Conservation (phyloP, 139 green algal species). For the Micromonas pusilla region DNA sequence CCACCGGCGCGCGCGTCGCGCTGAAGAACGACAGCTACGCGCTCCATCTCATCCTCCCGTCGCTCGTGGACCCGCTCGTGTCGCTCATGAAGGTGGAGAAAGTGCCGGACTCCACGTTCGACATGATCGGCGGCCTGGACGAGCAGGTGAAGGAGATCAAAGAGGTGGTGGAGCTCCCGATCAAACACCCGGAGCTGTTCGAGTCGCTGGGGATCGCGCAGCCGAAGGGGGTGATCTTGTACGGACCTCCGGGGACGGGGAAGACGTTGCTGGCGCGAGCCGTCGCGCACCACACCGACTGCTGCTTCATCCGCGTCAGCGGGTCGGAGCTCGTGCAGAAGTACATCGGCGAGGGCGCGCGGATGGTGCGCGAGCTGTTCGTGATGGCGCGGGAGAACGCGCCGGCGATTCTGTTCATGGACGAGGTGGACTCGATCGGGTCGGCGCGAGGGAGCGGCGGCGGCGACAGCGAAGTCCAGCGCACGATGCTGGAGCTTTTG, state of each 20-base stretch:
- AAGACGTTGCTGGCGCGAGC: constrained; percentile 80
- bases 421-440: constrained; percentile 98
- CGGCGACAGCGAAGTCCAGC: constrained; percentile 96
- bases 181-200: constrained; percentile 99
- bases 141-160: constrained; percentile 99
- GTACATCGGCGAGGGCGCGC: constrained; percentile 98
- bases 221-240: constrained; percentile 93
- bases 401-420: constrained; percentile 99
- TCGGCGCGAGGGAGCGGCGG: constrained; percentile 71
- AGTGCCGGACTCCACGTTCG: constrained; percentile 98
- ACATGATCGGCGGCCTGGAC: constrained; percentile 98
- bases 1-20: constrained; percentile 75
- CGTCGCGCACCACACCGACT: constrained; percentile 99
- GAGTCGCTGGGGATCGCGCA: constrained; percentile 96
- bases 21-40: constrained; percentile 95
- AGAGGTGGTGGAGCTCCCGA: constrained; percentile 96
- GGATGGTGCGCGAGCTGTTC: constrained; percentile 99
- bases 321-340: constrained; percentile 98
- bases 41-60: constrained; percentile 88
- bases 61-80: constrained; percentile 70
- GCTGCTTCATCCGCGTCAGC: constrained; percentile 98
- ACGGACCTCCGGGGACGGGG: constrained; percentile 67
- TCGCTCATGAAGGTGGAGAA: constrained; percentile 99
- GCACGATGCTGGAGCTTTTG: constrained; percentile 98
- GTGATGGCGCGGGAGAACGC: constrained; percentile 97